Evolutionary conservation across 768 basidiomycete species (phyloP).

Genomic region (Lanmaoa rubissima): DNA sequence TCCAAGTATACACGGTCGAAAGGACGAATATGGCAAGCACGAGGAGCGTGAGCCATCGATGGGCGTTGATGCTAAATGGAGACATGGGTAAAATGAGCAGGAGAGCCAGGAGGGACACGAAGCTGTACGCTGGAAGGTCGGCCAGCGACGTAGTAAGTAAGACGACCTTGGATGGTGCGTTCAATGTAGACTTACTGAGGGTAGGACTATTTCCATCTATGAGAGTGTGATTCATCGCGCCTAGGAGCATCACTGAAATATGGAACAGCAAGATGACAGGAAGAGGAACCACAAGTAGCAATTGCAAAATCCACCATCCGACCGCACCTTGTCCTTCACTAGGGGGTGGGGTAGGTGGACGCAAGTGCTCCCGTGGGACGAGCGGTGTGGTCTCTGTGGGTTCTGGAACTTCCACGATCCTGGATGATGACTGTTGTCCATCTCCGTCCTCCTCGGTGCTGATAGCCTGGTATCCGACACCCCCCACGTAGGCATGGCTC

Average conservation of each 20-base stretch:
- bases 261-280: constrained; percentile 55
- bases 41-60: constrained; percentile 35
- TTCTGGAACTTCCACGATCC: constrained; percentile 37
- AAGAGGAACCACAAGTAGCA: constrained; percentile 51
- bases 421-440: constrained; percentile 12
- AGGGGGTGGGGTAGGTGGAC: not conserved
- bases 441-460: constrained; percentile 16
- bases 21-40: constrained; percentile 42
- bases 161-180: not conserved
- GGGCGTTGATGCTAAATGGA: constrained; percentile 60
- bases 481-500: constrained; percentile 9
- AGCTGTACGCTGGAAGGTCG: constrained; percentile 46
- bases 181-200: constrained; percentile 40
- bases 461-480: constrained; percentile 29
- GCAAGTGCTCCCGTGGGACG: constrained; percentile 34
- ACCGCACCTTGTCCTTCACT: constrained; percentile 21
- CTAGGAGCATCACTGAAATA: constrained; percentile 45
- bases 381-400: constrained; percentile 61
- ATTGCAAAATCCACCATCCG: constrained; percentile 60
- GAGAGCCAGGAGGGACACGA: constrained; percentile 44
- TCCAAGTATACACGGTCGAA: constrained; percentile 42
- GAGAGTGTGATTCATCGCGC: constrained; percentile 54
- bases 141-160: not conserved
- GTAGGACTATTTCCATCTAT: constrained; percentile 56
- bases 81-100: constrained; percentile 58